Base-by-base conservation (phyloP, 805 yeast species). In the Priceomyces fermenticarens region DNA sequence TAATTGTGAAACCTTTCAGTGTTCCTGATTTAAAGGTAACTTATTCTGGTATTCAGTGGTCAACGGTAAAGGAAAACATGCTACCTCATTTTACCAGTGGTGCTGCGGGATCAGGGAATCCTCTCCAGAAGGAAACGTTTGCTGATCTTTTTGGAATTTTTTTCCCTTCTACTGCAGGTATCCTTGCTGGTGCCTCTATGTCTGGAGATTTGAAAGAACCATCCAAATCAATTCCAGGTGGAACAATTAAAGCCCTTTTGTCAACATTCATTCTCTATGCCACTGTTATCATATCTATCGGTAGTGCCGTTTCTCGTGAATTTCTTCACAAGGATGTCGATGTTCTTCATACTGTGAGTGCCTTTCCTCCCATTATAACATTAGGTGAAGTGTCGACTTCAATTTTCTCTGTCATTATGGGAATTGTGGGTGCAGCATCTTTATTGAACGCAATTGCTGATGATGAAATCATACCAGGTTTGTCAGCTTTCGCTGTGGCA, bases 121-220 rank as follows among this genome's bases (percentile, higher is more conserved):
- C 74, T 11, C 57, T 62, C 5, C 68, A 62, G 3, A 56, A 56
- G 3, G 98, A 91, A 58, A 88, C 83, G 1, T 88, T 91, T 55
- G 79, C 82, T 40, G 85, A 86, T 57, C 64, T 95, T 48, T 93
- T 93, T 75, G 98, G 98, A 3, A 87, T 93, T 34, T 88, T 93
- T 59, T 93, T 93, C 68, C 97, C 99, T 9, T 97, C 99, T 1
- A 91, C 99, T 0, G 97, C 98, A 5, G 99, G 99, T 43, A 90
- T 93, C 20, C 84, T 93, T 62, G 98, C 99, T 2, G 99, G 99
- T 12, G 97, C 99, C 2, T 86, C 96, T 16, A 93, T 93, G 99
- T 88, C 97, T 31, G 98, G 99, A 13, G 97, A 89, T 52, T 72
- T 93, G 47, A 68, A 77, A 41, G 81, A 77, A 41, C 99, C 99